phyloP scores from a whole-genome alignment of 148 eudicot species.

The Heliamphora exappendiculata region DNA sequence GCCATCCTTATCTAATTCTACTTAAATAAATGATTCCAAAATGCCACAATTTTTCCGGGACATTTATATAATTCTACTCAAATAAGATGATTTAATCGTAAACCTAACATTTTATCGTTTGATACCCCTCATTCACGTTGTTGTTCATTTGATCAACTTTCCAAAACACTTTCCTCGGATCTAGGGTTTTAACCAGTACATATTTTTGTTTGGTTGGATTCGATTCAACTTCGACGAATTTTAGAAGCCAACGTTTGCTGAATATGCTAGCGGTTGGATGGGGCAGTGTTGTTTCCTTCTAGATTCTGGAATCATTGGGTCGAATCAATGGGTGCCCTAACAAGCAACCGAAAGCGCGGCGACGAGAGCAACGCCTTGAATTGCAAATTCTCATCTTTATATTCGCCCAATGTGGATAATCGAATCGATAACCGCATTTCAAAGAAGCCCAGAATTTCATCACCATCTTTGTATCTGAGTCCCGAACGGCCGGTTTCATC shows the following conservation, averaged over 20 bases:
- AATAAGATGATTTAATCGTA: too few species aligned
- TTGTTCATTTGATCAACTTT: too few species aligned
- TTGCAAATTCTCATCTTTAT: conserved; percentile 14
- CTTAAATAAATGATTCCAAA: too few species aligned
- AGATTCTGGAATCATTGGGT: not conserved
- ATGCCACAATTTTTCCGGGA: too few species aligned
- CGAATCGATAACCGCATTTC: conserved; percentile 30
- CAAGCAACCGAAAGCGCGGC: conserved; percentile 50
- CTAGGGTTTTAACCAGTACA: not conserved
- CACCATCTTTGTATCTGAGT: not conserved
- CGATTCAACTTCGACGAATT: not conserved
- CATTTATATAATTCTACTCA: too few species aligned
- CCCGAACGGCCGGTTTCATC: conserved; percentile 12
- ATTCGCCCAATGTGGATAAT: conserved; percentile 20
- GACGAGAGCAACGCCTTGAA: conserved; percentile 28
- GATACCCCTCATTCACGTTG: too few species aligned
- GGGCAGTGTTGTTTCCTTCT: not conserved
- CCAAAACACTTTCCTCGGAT: not conserved
- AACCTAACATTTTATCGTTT: too few species aligned
- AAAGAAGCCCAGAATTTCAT: conserved; percentile 47
- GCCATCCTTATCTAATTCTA: too few species aligned
- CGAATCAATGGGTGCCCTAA: conserved; percentile 54
- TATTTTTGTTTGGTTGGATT: not conserved
- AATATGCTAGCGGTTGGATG: not conserved
- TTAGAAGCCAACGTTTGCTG: not conserved